A percentile compares a stretch with the other conserved stretches of the same genome.
Evolutionary conservation across 768 basidiomycete genomes (phyloP).

Genomic region (Tephrocybe sp.): DNA sequence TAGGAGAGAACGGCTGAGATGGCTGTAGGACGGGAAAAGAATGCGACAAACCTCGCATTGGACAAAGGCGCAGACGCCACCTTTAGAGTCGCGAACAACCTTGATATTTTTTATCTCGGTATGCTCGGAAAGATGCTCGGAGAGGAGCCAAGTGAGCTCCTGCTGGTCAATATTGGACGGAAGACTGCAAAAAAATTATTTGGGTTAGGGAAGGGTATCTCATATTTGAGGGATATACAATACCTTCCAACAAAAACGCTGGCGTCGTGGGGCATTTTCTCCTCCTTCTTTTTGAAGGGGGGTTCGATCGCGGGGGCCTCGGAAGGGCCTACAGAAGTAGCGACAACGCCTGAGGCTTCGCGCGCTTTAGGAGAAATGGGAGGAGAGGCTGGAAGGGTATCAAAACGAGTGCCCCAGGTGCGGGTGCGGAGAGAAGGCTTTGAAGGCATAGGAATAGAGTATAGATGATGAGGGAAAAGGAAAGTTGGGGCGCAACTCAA

Average conservation of each 20-base stretch:
- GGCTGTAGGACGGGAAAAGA: not conserved
- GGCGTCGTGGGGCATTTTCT: conserved; percentile 66
- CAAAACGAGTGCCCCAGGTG: conserved; percentile 73
- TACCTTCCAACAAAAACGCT: conserved; percentile 87
- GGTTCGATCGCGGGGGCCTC: conserved; percentile 23
- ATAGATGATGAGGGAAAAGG: conserved; percentile 12
- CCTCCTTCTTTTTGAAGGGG: conserved; percentile 28
- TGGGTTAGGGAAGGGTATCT: not conserved
- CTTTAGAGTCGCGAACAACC: conserved; percentile 72
- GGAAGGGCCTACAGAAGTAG: conserved; percentile 16
- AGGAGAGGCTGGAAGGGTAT: conserved; percentile 54
- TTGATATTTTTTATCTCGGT: conserved; percentile 64
- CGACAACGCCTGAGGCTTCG: conserved; percentile 14
- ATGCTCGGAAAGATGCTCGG: conserved; percentile 65
- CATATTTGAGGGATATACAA: conserved; percentile 6
- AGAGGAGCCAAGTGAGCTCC: conserved; percentile 59
- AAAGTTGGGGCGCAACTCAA: conserved; percentile 6
- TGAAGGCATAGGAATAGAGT: conserved; percentile 39
- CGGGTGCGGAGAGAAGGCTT: conserved; percentile 38
- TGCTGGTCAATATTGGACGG: conserved; percentile 64
- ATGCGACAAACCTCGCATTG: conserved; percentile 67
- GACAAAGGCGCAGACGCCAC: conserved; percentile 81
- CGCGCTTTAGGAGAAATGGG: conserved; percentile 34
- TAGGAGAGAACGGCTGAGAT: conserved; percentile 24
- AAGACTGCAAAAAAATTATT: conserved; percentile 41